Evolutionary conservation across 2,329 filamentous ascomycete genomes (phyloP).

Genomic region (Emmonsia crescens): DNA sequence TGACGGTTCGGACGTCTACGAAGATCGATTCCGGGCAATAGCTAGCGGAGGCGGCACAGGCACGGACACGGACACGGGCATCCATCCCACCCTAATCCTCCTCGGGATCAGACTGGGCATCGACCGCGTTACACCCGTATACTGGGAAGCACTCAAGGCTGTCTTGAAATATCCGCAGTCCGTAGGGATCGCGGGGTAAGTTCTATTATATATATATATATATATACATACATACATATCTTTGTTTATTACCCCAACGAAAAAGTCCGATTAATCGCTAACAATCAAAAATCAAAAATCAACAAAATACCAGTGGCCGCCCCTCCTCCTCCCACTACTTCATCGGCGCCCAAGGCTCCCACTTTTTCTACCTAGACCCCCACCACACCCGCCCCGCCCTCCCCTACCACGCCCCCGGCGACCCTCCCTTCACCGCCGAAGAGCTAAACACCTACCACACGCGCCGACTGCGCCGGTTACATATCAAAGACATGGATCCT

Average conservation of each 20-base stretch:
- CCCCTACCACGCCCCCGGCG: constrained; percentile 44
- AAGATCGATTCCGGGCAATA: constrained; percentile 72
- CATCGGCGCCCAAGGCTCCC: constrained; percentile 59
- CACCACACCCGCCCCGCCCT: constrained; percentile 73
- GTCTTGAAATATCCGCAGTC: constrained; percentile 80
- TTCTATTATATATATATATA: not conserved
- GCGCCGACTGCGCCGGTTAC: constrained; percentile 66
- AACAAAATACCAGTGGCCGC: constrained; percentile 57
- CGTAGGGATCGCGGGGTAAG: constrained; percentile 87
- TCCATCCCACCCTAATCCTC: constrained; percentile 71
- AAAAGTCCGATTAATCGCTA: no score
- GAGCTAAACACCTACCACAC: constrained; percentile 83
- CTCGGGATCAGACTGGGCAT: constrained; percentile 84
- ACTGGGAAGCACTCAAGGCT: constrained; percentile 85
- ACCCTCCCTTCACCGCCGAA: constrained; percentile 45
- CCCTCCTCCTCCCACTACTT: constrained; percentile 83
- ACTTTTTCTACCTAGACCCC: constrained; percentile 91
- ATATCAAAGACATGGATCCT: constrained; percentile 89
- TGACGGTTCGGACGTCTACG: constrained; percentile 84
- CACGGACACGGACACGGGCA: constrained; percentile 41
- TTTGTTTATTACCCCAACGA: no score
- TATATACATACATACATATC: no score
- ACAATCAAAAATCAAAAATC: no score
- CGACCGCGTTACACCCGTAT: constrained; percentile 86
- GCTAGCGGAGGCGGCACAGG: constrained; percentile 40